Conservation (phyloP, 495 filamentous ascomycete species). For the Eremomyces bilateralis region DNA sequence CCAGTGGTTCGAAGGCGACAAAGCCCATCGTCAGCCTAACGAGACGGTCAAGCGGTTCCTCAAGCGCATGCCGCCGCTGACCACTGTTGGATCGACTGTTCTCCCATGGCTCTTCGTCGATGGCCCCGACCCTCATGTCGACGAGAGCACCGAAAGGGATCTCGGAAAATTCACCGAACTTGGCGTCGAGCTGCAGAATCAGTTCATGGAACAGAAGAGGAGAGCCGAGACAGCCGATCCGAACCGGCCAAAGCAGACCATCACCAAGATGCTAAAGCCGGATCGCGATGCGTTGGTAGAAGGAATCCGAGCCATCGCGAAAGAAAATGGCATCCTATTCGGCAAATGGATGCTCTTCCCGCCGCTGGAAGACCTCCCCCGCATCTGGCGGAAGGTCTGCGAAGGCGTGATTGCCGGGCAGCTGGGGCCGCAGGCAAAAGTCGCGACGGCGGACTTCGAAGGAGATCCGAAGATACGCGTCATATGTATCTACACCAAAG, state of each 20-base stretch:
- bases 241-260: slow-evolving; percentile 17
- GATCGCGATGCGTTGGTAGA: slow-evolving; percentile 28
- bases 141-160: slow-evolving; percentile 12
- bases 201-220: slow-evolving; percentile 20
- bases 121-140: slow-evolving; percentile 27
- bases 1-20: slow-evolving; percentile 24
- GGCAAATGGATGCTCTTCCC: slow-evolving; percentile 82
- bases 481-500: slow-evolving; percentile 56
- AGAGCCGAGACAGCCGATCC: slow-evolving; percentile 21
- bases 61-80: slow-evolving; percentile 39
- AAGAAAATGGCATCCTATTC: slow-evolving; percentile 27
- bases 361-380: slow-evolving; percentile 29
- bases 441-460: slow-evolving; percentile 34
- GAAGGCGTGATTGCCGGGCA: slow-evolving; percentile 37
- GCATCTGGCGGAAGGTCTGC: slow-evolving; percentile 39
- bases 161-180: slow-evolving; percentile 23
- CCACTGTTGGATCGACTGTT: slow-evolving; percentile 7
- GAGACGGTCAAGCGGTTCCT: slow-evolving; percentile 45
- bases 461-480: slow-evolving; percentile 20
- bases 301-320: slow-evolving; percentile 34
- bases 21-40: slow-evolving; percentile 26
- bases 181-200: slow-evolving; percentile 23
- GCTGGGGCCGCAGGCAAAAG: slow-evolving; percentile 48
- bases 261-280: slow-evolving; percentile 28
- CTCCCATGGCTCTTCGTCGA: slow-evolving; percentile 47